These are phyloP conservation scores for Pulveroboletus ravenelii DNA, from an alignment of 768 basidiomycete species.

Conservation along the genomic window DNA sequence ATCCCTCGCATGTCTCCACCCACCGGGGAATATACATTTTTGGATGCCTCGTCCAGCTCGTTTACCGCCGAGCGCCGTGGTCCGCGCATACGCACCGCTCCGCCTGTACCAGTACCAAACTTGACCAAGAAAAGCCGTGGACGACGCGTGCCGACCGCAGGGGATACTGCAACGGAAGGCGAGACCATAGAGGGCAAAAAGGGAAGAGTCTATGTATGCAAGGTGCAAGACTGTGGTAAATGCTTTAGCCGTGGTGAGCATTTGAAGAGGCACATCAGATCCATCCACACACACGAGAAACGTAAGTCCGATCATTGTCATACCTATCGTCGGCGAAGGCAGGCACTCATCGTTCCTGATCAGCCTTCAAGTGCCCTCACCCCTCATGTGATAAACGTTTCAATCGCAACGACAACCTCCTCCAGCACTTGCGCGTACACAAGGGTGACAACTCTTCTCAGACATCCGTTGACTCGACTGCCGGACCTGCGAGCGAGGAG, in stretches of 20 bases:
- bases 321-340: conserved; percentile 11
- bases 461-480: conserved; percentile 28
- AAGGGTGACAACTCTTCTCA: conserved; percentile 36
- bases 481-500: conserved; percentile 26
- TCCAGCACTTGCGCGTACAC: conserved; percentile 75
- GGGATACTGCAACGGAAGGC: conserved; percentile 19
- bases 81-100: conserved; percentile 48
- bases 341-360: conserved; percentile 25
- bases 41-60: conserved; percentile 34
- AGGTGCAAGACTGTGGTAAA: conserved; percentile 66
- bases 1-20: conserved; percentile 23
- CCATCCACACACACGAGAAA: conserved; percentile 74
- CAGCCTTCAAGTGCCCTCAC: conserved; percentile 71
- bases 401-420: conserved; percentile 75
- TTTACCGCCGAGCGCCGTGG: conserved; percentile 39
- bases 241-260: conserved; percentile 73
- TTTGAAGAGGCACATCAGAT: conserved; percentile 69
- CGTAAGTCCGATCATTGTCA: conserved; percentile 44
- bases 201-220: conserved; percentile 50
- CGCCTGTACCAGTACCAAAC: conserved; percentile 71
- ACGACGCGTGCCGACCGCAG: conserved; percentile 62
- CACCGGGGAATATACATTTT: conserved; percentile 32
- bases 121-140: conserved; percentile 79
- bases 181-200: conserved; percentile 30
- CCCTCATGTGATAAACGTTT: conserved; percentile 67